Percentiles rank a stretch among this genome's conserved stretches.
These are phyloP conservation scores for Fistulifera pelliculosa DNA, from an alignment of 108 stramenopile species.

Conservation along the genomic window DNA sequence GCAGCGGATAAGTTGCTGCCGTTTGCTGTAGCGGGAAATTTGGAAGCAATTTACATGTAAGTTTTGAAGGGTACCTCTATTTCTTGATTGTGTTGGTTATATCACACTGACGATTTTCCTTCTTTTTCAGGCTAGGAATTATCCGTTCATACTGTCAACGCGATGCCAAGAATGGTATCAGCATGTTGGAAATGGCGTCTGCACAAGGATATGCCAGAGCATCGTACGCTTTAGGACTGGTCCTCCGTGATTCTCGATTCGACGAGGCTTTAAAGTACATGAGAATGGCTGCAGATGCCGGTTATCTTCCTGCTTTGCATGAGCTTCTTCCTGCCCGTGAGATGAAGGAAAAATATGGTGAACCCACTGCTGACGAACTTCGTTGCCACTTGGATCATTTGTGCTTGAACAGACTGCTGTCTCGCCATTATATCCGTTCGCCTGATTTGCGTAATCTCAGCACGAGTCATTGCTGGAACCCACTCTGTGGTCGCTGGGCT, in stretches of 20 bases:
- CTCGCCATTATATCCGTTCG: conserved; percentile 56
- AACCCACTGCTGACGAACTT: conserved; percentile 54
- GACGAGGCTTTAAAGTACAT: conserved; percentile 50
- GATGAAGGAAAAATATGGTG: conserved; percentile 66
- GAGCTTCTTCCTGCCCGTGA: conserved; percentile 52
- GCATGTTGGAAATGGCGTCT: conserved; percentile 52
- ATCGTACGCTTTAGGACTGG: conserved; percentile 62
- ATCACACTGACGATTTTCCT: neutral
- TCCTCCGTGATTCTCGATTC: conserved; percentile 57
- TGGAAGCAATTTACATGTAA: conserved; percentile 77
- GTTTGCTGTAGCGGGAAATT: conserved; percentile 61
- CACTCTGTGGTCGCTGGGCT: conserved; percentile 79
- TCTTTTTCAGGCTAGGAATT: conserved; percentile 56
- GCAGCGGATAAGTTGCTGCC: conserved; percentile 26
- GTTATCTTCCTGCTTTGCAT: conserved; percentile 66
- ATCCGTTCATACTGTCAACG: conserved; percentile 72
- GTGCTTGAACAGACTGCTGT: conserved; percentile 53
- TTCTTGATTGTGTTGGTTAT: neutral
- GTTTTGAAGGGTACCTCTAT: conserved; percentile 8
- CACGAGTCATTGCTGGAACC: conserved; percentile 88
- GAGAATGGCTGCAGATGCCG: conserved; percentile 33
- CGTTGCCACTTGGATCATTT: conserved; percentile 57
- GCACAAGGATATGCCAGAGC: conserved; percentile 48
- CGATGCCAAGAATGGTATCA: conserved; percentile 53
- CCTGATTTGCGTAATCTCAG: conserved; percentile 38